Percentiles rank a stretch among this genome's conserved stretches.
phyloP scores from a whole-genome alignment of 2,329 filamentous ascomycete genomes.

The Rhinocladiella mackenziei region DNA sequence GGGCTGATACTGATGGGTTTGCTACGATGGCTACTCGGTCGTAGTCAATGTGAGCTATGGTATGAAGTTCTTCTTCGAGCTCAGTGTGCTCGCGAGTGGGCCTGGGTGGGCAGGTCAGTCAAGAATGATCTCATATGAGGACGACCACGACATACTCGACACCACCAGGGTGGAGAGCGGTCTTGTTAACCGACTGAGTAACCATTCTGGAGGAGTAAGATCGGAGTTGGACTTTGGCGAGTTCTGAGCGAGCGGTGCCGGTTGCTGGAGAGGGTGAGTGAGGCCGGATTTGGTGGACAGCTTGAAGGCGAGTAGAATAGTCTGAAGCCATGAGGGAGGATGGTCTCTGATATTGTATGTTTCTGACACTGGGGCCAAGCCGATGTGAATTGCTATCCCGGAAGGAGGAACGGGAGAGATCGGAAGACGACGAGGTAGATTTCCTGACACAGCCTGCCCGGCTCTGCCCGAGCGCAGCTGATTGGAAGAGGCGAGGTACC shows the following conservation, averaged over 20 bases:
- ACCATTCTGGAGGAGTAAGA: slow-evolving; percentile 38
- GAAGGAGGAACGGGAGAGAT: slow-evolving; percentile 22
- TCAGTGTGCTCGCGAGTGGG: slow-evolving; percentile 87
- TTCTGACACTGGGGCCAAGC: slow-evolving; percentile 22
- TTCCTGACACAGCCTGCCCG: slow-evolving; percentile 14
- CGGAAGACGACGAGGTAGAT: slow-evolving; percentile 16
- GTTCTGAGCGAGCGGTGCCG: slow-evolving; percentile 25
- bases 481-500: slow-evolving; percentile 19
- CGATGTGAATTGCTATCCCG: slow-evolving; percentile 20
- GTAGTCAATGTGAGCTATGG: slow-evolving; percentile 98
- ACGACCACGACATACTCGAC: slow-evolving; percentile 64
- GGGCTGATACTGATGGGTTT: slow-evolving; percentile 89
- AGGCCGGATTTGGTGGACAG: slow-evolving; percentile 25
- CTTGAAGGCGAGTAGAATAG: slow-evolving; percentile 25
- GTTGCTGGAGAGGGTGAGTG: slow-evolving; percentile 26
- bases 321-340: slow-evolving; percentile 22
- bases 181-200: slow-evolving; percentile 74
- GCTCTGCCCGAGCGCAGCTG: slow-evolving; percentile 19
- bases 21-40: slow-evolving; percentile 94
- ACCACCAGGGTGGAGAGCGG: slow-evolving; percentile 82
- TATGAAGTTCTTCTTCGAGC: slow-evolving; percentile 94
- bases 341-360: slow-evolving; percentile 22
- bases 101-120: slow-evolving; percentile 36
- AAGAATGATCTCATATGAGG: slow-evolving; percentile 10
- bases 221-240: slow-evolving; percentile 27